phyloP scores from a whole-genome alignment of 148 eudicot species.

The Mesembryanthemum crystallinum region DNA sequence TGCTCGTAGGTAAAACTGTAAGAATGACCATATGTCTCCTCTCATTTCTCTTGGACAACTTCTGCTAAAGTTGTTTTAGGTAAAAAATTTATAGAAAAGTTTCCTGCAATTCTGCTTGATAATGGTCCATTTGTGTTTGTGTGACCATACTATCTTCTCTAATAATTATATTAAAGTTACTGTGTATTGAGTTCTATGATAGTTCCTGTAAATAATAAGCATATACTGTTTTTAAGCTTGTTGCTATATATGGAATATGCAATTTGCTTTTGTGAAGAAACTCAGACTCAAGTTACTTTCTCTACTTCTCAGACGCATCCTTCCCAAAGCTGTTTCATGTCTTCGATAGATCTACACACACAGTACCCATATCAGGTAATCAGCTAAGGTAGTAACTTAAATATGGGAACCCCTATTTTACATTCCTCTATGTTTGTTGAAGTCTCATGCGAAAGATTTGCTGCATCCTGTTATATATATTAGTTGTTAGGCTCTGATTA shows the following conservation, averaged over 20 bases:
- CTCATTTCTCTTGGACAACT: background rate
- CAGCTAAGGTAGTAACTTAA: background rate
- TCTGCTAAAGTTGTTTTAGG: background rate
- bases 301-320: slow-evolving; percentile 67
- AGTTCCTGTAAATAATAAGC: background rate
- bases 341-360: slow-evolving; percentile 77
- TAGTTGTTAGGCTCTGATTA: background rate
- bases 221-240: background rate
- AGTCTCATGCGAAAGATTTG: background rate
- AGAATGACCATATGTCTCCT: background rate
- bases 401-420: background rate
- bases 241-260: background rate
- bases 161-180: background rate
- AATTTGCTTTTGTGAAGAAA: background rate
- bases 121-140: background rate
- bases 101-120: background rate
- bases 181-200: background rate
- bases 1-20: background rate
- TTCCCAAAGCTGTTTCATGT: slow-evolving; percentile 81
- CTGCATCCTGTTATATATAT: background rate
- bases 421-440: background rate
- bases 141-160: background rate
- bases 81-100: background rate
- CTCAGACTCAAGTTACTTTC: slow-evolving; percentile 22
- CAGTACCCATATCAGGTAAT: slow-evolving; percentile 74